Base-by-base conservation (phyloP, 257 asterid species). In the Capsicum chinense region DNA sequence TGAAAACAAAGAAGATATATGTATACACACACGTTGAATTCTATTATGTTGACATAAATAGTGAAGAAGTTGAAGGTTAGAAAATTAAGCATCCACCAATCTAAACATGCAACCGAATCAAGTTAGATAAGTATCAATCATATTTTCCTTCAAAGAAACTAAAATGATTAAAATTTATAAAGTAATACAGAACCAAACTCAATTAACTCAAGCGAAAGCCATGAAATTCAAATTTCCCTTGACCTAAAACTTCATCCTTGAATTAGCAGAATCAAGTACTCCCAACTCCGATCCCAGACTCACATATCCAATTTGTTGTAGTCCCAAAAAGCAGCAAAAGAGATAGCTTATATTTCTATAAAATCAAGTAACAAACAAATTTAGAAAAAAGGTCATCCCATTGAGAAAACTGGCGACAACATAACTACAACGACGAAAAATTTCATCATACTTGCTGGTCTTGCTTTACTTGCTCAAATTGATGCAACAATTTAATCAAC, bases 231-330 rank as follows among this genome's bases (percentile, higher is more conserved):
- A 7, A 15, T 42, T 39, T 70, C 35, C 50, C 9, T 67, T 9
- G 15, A 63, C 69, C 69, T 21, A 10, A 67, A 67, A 67, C 76
- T 67, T 16, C 73, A 66, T 66, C 73, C n/a, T 66, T 33, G n/a
- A 66, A 66, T 66, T 33, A 66, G 73, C n/a, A 33, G n/a, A 66
- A 63, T 33, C n/a, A 37, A 33, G 73, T 7, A 33, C 73, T 66
- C 73, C 47, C 12, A 66, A 66, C n/a, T 66, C 47, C 11, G 7
- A 33, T 33, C 48, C 73, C 73, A 66, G 39, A 12, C n/a, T 66
- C 73, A 66, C 11, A 33, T 66, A 66, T 12, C 47, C 48, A 33
- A 15, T 66, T 66, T 66, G 19, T 66, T 12, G 5, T 66, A 66
- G 7, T 33, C 73, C 73, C 73, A 66, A 33, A 13, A 66, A 33